These are phyloP conservation scores for Xylariaceae sp. DNA, from an alignment of 2,329 filamentous ascomycete genomes.

Conservation along the genomic window DNA sequence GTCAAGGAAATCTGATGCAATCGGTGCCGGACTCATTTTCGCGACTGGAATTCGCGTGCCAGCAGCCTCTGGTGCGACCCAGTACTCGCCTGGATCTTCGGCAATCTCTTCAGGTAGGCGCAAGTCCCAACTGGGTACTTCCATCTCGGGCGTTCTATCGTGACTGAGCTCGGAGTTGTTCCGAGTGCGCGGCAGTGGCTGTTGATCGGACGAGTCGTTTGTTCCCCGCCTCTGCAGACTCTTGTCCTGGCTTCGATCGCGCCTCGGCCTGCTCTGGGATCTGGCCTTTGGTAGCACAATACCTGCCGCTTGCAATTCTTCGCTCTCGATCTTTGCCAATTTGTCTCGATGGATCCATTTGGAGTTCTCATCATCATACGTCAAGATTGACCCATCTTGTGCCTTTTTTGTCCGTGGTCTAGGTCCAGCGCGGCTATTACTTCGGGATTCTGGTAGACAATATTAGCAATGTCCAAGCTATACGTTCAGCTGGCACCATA, in stretches of 20 bases:
- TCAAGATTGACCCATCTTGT: conserved; percentile 29
- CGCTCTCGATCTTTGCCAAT: conserved; percentile 73
- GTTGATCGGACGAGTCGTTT: conserved; percentile 31
- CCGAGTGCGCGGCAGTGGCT: conserved; percentile 33
- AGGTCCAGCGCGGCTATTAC: conserved; percentile 16
- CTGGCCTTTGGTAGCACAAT: conserved; percentile 57
- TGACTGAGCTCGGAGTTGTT: conserved; percentile 44
- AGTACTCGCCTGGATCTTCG: conserved; percentile 52
- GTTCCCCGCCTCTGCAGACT: conserved; percentile 30
- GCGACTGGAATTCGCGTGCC: conserved; percentile 84
- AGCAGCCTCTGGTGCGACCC: conserved; percentile 46
- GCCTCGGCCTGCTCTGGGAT: conserved; percentile 46
- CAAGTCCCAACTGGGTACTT: conserved; percentile 63
- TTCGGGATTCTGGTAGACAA: conserved; percentile 18
- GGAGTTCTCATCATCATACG: conserved; percentile 52
- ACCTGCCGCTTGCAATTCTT: conserved; percentile 75
- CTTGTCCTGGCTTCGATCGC: conserved; percentile 41
- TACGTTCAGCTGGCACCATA: neutral
- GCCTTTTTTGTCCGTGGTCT: conserved; percentile 16
- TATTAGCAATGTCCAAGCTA: conserved; percentile 15
- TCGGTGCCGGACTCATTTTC: conserved; percentile 72
- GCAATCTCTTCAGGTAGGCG: conserved; percentile 75
- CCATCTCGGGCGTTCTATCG: conserved; percentile 36
- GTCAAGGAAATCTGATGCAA: conserved; percentile 68
- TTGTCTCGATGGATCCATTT: conserved; percentile 88